Percentiles rank a stretch among this genome's conserved stretches.
phyloP scores from a whole-genome alignment of 2,329 filamentous ascomycete genomes.

The Fusarium sp. region DNA sequence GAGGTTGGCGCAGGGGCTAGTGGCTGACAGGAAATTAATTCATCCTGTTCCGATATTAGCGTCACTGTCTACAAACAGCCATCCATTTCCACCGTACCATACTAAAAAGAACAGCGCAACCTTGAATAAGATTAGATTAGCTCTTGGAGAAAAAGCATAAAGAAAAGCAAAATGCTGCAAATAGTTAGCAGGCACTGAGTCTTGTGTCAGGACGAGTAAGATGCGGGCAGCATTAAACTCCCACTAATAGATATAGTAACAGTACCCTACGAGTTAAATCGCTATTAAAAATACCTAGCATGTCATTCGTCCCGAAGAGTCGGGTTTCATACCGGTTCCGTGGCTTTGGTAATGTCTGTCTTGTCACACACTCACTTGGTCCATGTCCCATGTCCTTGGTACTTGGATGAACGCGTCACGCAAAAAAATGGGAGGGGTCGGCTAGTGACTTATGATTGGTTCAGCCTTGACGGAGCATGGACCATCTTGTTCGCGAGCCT shows the following conservation, averaged over 20 bases:
- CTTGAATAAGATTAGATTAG: conserved; percentile 1
- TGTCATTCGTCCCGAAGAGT: not conserved
- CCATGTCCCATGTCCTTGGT: not conserved
- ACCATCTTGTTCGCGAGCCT: not conserved
- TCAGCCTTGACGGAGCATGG: not conserved
- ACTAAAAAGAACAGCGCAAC: not conserved
- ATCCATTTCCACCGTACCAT: not conserved
- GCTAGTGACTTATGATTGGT: not conserved
- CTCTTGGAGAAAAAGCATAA: not conserved
- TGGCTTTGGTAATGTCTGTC: conserved; percentile 4
- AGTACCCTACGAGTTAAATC: not conserved
- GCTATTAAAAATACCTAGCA: not conserved
- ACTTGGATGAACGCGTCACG: not conserved
- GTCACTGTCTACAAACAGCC: not conserved
- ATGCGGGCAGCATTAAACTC: not conserved
- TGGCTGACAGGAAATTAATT: conserved; percentile 10
- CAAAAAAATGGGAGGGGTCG: not conserved
- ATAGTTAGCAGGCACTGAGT: not conserved
- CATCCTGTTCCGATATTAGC: conserved; percentile 3
- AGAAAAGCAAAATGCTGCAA: not conserved
- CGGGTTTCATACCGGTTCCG: conserved; percentile 2
- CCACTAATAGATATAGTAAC: not conserved
- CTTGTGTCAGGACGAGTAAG: not conserved
- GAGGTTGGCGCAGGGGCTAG: conserved; percentile 1
- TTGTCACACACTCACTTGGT: conserved; percentile 1